A percentile compares a stretch with the other conserved stretches of the same genome.
phyloP scores from a whole-genome alignment of 2,329 filamentous ascomycete genomes.

The Curvularia sp. region DNA sequence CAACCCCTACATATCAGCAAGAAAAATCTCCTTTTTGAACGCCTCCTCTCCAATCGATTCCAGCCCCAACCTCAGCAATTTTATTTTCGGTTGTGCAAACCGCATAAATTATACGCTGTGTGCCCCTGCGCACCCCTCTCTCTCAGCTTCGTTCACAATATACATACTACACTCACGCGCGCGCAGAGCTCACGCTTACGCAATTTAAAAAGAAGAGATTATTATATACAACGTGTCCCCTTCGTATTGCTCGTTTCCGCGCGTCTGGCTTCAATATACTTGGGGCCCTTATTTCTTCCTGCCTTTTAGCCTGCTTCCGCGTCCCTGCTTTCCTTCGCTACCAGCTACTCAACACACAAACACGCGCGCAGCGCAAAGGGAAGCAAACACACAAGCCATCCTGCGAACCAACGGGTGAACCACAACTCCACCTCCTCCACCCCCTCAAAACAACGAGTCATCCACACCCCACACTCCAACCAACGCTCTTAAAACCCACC shows the following conservation, averaged over 20 bases:
- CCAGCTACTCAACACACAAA: background rate
- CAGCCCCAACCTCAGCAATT: background rate
- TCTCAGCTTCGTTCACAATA: too few relatives aligned
- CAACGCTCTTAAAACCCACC: background rate
- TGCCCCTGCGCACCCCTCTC: too few relatives aligned
- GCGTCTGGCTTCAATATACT: background rate
- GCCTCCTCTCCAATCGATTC: background rate
- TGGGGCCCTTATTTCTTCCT: background rate
- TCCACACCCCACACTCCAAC: background rate
- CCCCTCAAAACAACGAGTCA: slow-evolving; percentile 2
- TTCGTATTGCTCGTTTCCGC: background rate
- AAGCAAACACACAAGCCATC: background rate
- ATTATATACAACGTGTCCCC: background rate
- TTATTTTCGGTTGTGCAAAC: slow-evolving; percentile 1
- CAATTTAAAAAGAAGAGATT: background rate
- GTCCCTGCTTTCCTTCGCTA: background rate
- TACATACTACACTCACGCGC: background rate
- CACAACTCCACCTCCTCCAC: background rate
- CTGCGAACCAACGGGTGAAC: slow-evolving; percentile 1
- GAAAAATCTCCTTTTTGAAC: background rate
- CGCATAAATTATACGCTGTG: slow-evolving; percentile 1
- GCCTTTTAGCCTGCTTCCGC: background rate
- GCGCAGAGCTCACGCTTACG: background rate
- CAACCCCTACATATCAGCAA: slow-evolving; percentile 2
- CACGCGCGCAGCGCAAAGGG: background rate